phyloP scores from a whole-genome alignment of 805 yeast genomes.

The Kuraishia ogatae region DNA sequence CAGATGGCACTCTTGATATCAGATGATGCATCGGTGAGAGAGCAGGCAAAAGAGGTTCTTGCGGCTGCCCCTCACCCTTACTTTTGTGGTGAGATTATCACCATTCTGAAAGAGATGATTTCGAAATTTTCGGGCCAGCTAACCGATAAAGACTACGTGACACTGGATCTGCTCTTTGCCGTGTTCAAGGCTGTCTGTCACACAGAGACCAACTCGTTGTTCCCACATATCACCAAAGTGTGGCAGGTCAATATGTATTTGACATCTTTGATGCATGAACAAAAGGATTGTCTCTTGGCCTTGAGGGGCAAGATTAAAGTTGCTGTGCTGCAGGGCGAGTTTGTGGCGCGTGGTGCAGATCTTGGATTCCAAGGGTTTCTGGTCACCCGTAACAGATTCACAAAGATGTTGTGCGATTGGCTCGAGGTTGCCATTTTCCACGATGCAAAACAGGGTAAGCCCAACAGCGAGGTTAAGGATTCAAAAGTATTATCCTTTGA shows the following conservation, averaged over 20 bases:
- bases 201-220: slow-evolving; percentile 16
- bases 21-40: slow-evolving; percentile 35
- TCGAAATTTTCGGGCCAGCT: slow-evolving; percentile 16
- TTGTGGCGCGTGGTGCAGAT: neutral
- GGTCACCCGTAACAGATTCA: slow-evolving; percentile 16
- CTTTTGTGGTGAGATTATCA: neutral
- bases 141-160: slow-evolving; percentile 12
- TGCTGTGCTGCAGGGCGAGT: neutral
- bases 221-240: slow-evolving; percentile 11
- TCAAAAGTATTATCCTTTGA: slow-evolving; percentile 7
- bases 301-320: neutral
- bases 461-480: slow-evolving; percentile 21
- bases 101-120: slow-evolving; percentile 6
- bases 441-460: neutral
- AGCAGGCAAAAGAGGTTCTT: slow-evolving; percentile 63
- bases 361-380: slow-evolving; percentile 1
- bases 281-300: neutral
- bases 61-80: slow-evolving; percentile 39
- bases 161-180: slow-evolving; percentile 20
- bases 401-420: slow-evolving; percentile 23
- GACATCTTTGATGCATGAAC: neutral
- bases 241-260: neutral
- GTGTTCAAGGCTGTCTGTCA: slow-evolving; percentile 19
- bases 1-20: slow-evolving; percentile 17
- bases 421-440: slow-evolving; percentile 22